These are phyloP conservation scores for Bruguiera sexangula DNA, from an alignment of 345 rosid species.

Conservation along the genomic window DNA sequence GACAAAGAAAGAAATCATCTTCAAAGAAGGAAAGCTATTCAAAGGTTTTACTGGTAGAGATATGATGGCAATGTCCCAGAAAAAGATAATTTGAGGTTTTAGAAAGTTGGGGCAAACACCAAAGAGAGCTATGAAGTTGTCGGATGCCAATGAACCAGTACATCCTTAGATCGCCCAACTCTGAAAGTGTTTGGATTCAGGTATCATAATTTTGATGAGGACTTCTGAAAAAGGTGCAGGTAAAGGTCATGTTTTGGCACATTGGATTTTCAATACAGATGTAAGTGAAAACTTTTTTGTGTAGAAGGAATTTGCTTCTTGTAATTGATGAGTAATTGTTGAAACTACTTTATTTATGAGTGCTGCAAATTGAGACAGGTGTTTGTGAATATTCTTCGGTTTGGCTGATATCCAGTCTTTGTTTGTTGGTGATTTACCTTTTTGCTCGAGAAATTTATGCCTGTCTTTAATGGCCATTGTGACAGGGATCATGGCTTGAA, in stretches of 20 bases:
- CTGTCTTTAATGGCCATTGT: slow-evolving; percentile 12
- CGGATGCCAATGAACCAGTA: slow-evolving; percentile 55
- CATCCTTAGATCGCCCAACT: slow-evolving; percentile 47
- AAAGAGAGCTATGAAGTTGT: slow-evolving; percentile 46
- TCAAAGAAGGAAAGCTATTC: slow-evolving; percentile 67
- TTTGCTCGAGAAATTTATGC: neutral
- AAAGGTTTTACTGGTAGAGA: slow-evolving; percentile 59
- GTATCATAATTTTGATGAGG: slow-evolving; percentile 49
- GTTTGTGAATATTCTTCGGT: slow-evolving; percentile 5
- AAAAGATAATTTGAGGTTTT: slow-evolving; percentile 54
- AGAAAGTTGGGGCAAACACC: slow-evolving; percentile 63
- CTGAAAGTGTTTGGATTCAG: slow-evolving; percentile 45
- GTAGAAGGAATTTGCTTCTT: neutral
- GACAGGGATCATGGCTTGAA: slow-evolving; percentile 44
- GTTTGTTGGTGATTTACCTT: neutral
- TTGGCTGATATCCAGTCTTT: slow-evolving; percentile 1
- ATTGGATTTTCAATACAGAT: slow-evolving; percentile 36
- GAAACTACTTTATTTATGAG: slow-evolving; percentile 3
- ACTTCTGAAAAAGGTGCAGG: slow-evolving; percentile 49
- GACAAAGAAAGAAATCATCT: slow-evolving; percentile 69
- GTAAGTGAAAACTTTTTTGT: slow-evolving; percentile 14
- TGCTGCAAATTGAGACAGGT: neutral
- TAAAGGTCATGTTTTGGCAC: slow-evolving; percentile 43
- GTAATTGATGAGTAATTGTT: neutral
- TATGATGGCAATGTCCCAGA: slow-evolving; percentile 48